Percentiles rank a stretch among this genome's conserved stretches.
Evolutionary conservation across 1,284 basidiomycete species (phyloP).

Genomic region (Bondarzewia mesenterica): DNA sequence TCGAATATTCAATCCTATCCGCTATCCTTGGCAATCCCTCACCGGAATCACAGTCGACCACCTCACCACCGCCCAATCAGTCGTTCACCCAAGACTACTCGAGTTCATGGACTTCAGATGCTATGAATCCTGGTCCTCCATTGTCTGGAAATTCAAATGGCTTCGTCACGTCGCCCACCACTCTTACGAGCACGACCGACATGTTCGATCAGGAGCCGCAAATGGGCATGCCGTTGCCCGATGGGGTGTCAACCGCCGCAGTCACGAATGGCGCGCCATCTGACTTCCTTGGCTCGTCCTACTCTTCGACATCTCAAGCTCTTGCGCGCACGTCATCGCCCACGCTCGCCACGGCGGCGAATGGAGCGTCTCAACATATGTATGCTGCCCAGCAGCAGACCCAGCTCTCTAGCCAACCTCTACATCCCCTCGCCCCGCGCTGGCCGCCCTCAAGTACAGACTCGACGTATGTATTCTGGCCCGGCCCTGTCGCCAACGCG

Average conservation of each 20-base stretch:
- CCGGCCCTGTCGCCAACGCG: neutral
- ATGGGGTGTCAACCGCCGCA: neutral
- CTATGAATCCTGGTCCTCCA: neutral
- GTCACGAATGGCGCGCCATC: neutral
- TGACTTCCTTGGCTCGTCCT: neutral
- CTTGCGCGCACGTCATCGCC: neutral
- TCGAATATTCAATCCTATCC: slow-evolving; percentile 88
- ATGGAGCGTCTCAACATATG: neutral
- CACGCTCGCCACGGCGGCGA: neutral
- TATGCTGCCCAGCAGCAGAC: neutral
- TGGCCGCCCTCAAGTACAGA: slow-evolving; percentile 12
- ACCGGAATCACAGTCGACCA: slow-evolving; percentile 39
- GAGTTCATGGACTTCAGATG: slow-evolving; percentile 12
- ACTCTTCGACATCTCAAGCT: neutral
- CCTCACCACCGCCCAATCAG: slow-evolving; percentile 32
- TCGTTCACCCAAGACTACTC: neutral
- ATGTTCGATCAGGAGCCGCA: slow-evolving; percentile 6
- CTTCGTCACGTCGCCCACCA: slow-evolving; percentile 12
- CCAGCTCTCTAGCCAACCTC: slow-evolving; percentile 1
- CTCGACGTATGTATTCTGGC: slow-evolving; percentile 12
- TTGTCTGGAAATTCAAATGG: neutral
- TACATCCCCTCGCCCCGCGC: slow-evolving; percentile 13
- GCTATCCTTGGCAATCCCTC: slow-evolving; percentile 81
- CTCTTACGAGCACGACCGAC: slow-evolving; percentile 1
- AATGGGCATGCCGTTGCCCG: neutral